Conservation (phyloP, 2,329 filamentous ascomycete species). For the Mariannaea sp. region DNA sequence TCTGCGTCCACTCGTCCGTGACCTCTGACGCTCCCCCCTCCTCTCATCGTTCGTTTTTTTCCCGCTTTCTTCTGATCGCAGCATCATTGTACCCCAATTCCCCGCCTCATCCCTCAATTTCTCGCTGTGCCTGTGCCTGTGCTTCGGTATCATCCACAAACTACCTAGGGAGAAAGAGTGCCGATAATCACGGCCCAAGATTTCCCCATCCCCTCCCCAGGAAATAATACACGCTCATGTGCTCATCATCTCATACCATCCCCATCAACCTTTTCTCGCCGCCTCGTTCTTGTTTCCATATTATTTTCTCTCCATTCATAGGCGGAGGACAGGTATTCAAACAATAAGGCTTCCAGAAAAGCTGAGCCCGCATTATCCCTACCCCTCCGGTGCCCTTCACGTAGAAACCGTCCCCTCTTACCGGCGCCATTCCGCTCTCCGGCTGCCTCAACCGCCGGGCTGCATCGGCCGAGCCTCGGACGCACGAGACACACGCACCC, state of each 20-base stretch:
- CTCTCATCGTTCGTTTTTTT: conserved; percentile 10
- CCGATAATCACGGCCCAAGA: neutral
- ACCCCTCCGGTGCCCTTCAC: neutral
- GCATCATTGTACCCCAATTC: conserved; percentile 6
- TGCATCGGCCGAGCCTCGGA: conserved; percentile 31
- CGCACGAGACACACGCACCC: conserved; percentile 16
- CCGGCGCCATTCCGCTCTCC: conserved; percentile 28
- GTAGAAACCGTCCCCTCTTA: conserved; percentile 10
- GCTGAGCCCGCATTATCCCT: conserved; percentile 1
- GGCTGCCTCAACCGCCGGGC: conserved; percentile 29
- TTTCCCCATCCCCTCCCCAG: too few species aligned
- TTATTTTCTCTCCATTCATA: neutral
- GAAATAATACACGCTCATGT: conserved; percentile 4
- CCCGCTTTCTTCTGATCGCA: conserved; percentile 6
- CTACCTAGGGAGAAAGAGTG: neutral
- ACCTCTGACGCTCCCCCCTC: neutral
- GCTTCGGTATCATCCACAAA: too few species aligned
- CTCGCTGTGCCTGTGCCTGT: neutral
- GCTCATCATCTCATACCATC: neutral
- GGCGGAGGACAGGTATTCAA: too few species aligned
- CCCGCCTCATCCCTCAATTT: conserved; percentile 8
- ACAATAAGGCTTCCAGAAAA: too few species aligned
- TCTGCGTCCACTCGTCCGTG: conserved; percentile 15
- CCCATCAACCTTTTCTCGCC: neutral
- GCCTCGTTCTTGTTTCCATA: neutral